These are phyloP conservation scores for Turnera subulata DNA, from an alignment of 345 rosid species.

Conservation along the genomic window DNA sequence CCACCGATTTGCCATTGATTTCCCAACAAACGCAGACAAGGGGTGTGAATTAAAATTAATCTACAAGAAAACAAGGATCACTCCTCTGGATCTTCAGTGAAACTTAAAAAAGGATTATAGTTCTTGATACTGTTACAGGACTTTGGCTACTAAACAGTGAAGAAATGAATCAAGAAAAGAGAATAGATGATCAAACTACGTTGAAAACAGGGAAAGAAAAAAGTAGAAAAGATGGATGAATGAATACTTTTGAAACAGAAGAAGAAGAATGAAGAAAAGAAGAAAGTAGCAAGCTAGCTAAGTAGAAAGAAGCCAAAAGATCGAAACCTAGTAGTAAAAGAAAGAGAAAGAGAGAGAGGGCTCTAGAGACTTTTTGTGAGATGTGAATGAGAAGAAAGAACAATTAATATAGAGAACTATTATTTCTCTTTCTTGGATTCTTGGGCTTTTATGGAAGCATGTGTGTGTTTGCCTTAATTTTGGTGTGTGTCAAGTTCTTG, in stretches of 20 bases:
- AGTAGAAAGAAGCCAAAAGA: neutral
- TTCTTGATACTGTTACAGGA: too few relatives aligned
- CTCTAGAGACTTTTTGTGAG: neutral
- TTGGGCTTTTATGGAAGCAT: neutral
- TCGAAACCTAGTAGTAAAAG: neutral
- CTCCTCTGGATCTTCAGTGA: too few relatives aligned
- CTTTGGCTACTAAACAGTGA: neutral
- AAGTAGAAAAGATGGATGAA: neutral
- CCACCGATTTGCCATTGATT: slow-evolving; percentile 36
- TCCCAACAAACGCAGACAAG: neutral
- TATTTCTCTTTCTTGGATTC: neutral
- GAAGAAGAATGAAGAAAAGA: slow-evolving; percentile 1
- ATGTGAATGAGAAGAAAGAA: neutral
- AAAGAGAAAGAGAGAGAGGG: neutral
- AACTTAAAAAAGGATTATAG: too few relatives aligned
- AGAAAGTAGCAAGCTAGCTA: neutral
- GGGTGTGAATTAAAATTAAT: neutral
- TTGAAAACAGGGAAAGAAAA: neutral
- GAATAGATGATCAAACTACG: neutral
- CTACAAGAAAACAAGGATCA: neutral
- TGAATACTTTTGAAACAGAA: neutral
- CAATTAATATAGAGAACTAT: neutral
- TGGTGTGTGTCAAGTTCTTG: slow-evolving; percentile 17
- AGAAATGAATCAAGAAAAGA: neutral
- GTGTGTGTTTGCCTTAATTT: slow-evolving; percentile 16